Conservation (phyloP, 768 basidiomycete species). For the Chalciporus sphaerocephalus region DNA sequence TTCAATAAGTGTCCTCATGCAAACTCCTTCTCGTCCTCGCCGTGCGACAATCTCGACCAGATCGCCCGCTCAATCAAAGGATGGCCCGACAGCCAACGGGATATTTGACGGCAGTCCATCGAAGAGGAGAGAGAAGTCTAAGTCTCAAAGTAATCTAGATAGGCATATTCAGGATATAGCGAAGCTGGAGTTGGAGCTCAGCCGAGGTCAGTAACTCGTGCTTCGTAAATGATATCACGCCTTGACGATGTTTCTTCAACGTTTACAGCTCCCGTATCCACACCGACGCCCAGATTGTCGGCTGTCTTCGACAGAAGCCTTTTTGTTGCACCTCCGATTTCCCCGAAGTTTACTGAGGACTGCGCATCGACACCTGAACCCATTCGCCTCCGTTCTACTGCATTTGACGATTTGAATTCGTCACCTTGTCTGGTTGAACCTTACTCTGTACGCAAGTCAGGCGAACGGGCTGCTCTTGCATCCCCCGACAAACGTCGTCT, state of each 20-base stretch:
- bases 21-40: constrained; percentile 36
- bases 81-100: constrained; percentile 21
- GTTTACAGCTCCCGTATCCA: constrained; percentile 31
- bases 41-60: constrained; percentile 67
- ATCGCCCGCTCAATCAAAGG: constrained; percentile 44
- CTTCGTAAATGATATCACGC: background rate
- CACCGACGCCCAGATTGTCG: constrained; percentile 53
- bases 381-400: constrained; percentile 8
- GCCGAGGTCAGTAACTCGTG: constrained; percentile 47
- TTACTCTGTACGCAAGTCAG: constrained; percentile 49
- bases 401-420: constrained; percentile 46
- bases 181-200: constrained; percentile 60
- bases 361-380: constrained; percentile 26
- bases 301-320: constrained; percentile 64
- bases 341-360: constrained; percentile 36
- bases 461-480: constrained; percentile 37
- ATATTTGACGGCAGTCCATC: constrained; percentile 52
- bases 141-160: constrained; percentile 60
- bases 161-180: constrained; percentile 65
- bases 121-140: constrained; percentile 62
- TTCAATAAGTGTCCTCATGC: constrained; percentile 18
- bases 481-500: constrained; percentile 56
- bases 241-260: constrained; percentile 1
- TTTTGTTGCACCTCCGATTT: constrained; percentile 55
- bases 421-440: constrained; percentile 64